Evolutionary conservation across 352 stramenopile genomes (phyloP).

Genomic region (Phytophthora parvispora): DNA sequence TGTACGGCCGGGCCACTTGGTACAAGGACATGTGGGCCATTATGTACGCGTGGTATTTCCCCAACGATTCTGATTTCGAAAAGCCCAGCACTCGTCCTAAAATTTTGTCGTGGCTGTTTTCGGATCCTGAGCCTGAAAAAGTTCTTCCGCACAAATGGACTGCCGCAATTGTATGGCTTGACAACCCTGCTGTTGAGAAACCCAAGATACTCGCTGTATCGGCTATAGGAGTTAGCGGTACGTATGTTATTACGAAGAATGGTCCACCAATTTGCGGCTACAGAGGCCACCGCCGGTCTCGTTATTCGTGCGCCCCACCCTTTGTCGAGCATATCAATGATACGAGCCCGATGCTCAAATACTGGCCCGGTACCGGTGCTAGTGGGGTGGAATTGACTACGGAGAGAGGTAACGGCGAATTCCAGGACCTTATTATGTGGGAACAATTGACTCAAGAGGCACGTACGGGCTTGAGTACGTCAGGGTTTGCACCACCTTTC

Average conservation of each 20-base stretch:
- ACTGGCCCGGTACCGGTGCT: no score
- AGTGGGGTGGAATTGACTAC: background rate
- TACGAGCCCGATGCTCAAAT: no score
- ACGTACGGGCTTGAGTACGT: background rate
- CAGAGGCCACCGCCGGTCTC: no score
- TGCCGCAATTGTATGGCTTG: background rate
- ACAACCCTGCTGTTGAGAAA: background rate
- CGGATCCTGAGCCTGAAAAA: no score
- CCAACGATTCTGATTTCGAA: background rate
- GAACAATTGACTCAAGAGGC: background rate
- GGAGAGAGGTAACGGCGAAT: background rate
- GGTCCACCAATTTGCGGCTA: no score
- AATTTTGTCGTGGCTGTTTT: no score
- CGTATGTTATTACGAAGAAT: no score
- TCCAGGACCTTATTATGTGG: background rate
- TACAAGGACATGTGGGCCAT: slow-evolving; percentile 4
- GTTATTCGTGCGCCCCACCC: background rate
- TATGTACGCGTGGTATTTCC: slow-evolving; percentile 10
- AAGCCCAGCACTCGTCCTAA: background rate
- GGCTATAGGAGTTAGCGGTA: no score
- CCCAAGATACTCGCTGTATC: background rate
- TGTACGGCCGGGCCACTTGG: background rate
- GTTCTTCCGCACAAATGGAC: no score
- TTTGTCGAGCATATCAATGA: no score
- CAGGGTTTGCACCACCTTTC: no score